These are phyloP conservation scores for Aspergillus diversus DNA, from an alignment of 495 filamentous ascomycete genomes.

Conservation along the genomic window DNA sequence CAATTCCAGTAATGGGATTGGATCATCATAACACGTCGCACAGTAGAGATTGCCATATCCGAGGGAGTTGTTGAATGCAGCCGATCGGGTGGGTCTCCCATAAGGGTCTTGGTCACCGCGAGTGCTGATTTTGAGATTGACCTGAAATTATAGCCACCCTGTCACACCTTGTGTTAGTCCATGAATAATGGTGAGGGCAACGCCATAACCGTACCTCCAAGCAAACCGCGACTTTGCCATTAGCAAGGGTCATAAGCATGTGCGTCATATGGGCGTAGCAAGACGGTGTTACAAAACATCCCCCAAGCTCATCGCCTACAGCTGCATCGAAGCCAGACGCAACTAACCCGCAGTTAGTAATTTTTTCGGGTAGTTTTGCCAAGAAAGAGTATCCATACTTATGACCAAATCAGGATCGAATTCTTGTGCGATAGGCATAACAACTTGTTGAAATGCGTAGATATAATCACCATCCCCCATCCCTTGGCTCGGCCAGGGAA, in stretches of 20 bases:
- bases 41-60: conserved; percentile 46
- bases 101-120: conserved; percentile 87
- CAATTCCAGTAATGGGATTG: conserved; percentile 64
- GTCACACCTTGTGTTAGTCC: not conserved
- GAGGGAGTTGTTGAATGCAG: conserved; percentile 55
- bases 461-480: conserved; percentile 98
- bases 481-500: conserved; percentile 87
- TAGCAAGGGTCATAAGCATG: conserved; percentile 95
- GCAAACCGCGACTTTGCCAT: conserved; percentile 88
- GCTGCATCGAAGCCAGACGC: conserved; percentile 97
- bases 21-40: conserved; percentile 56
- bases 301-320: conserved; percentile 87
- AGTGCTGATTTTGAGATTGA: conserved; percentile 92
- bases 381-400: conserved; percentile 37
- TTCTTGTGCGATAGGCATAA: conserved; percentile 95
- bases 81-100: conserved; percentile 89
- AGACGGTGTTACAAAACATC: conserved; percentile 84
- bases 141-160: conserved; percentile 91
- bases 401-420: conserved; percentile 96
- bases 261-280: conserved; percentile 99
- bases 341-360: conserved; percentile 50
- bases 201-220: conserved; percentile 61
- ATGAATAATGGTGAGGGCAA: not conserved
- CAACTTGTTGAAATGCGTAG: conserved; percentile 90
- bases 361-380: not conserved